These are phyloP conservation scores for Schizophyllum commune DNA, from an alignment of 1,284 basidiomycete species.

Conservation along the genomic window DNA sequence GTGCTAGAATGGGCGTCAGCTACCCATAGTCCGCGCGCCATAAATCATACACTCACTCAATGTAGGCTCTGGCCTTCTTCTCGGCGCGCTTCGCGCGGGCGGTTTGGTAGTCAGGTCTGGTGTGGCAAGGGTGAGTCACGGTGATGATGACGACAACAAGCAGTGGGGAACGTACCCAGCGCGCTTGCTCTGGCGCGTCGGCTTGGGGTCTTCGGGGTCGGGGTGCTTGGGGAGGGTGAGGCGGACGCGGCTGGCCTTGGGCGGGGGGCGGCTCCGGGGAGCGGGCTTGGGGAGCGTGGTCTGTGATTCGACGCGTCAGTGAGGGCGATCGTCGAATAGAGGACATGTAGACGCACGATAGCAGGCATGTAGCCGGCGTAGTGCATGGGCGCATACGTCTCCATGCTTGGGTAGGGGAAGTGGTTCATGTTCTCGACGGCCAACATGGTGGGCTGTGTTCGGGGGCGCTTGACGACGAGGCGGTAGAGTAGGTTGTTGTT, in stretches of 20 bases:
- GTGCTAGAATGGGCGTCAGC: background rate
- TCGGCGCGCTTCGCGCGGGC: background rate
- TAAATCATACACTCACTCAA: background rate
- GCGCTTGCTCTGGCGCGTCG: background rate
- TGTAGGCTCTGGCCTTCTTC: background rate
- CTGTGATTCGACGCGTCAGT: background rate
- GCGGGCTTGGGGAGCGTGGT: background rate
- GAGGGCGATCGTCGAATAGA: background rate
- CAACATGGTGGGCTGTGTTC: background rate
- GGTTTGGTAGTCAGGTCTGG: background rate
- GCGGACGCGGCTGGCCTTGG: too few relatives aligned
- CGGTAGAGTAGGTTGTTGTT: background rate
- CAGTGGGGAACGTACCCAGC: background rate
- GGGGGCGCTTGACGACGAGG: too few relatives aligned
- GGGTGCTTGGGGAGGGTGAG: background rate
- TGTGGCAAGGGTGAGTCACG: too few relatives aligned
- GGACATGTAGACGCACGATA: background rate
- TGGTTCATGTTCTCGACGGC: background rate
- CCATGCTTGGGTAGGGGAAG: too few relatives aligned
- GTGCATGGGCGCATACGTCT: background rate
- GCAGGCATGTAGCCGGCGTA: background rate
- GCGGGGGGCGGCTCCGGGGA: too few relatives aligned
- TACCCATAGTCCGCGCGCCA: background rate
- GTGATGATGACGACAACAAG: too few relatives aligned
- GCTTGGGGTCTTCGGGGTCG: background rate